These are phyloP conservation scores for Canavalia ensiformis DNA, from an alignment of 306 rosid species.

Conservation along the genomic window DNA sequence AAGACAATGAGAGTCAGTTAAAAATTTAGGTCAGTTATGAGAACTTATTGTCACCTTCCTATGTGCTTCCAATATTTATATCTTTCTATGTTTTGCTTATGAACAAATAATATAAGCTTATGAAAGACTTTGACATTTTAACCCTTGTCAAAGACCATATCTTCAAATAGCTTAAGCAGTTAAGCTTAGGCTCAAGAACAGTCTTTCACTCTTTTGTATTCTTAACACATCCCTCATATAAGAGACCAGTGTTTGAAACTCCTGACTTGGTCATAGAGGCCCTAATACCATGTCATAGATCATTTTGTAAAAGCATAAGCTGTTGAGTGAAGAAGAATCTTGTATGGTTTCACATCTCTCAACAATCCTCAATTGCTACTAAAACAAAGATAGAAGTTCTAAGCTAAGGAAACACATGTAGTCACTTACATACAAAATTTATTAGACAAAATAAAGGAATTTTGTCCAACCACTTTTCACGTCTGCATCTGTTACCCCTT, in stretches of 20 bases:
- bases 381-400: not conserved
- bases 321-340: not conserved
- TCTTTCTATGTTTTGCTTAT: not conserved
- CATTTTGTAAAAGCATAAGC: not conserved
- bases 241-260: not conserved
- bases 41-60: not conserved
- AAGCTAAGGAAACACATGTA: not conserved
- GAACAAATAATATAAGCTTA: not conserved
- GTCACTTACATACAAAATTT: not conserved
- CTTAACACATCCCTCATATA: not conserved
- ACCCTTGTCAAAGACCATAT: not conserved
- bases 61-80: not conserved
- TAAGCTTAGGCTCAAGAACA: not conserved
- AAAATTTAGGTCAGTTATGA: not conserved
- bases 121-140: not conserved
- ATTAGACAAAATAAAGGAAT: not conserved
- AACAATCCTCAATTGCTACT: conserved; percentile 22
- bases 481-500: not conserved
- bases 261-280: not conserved
- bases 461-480: not conserved
- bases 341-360: not conserved
- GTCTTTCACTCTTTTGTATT: not conserved
- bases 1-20: not conserved
- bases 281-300: not conserved
- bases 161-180: not conserved